Percentiles rank a stretch among this genome's conserved stretches.
Conservation (phyloP, 371 early-diverging fungal species). For the Saksenaea oblongispora region DNA sequence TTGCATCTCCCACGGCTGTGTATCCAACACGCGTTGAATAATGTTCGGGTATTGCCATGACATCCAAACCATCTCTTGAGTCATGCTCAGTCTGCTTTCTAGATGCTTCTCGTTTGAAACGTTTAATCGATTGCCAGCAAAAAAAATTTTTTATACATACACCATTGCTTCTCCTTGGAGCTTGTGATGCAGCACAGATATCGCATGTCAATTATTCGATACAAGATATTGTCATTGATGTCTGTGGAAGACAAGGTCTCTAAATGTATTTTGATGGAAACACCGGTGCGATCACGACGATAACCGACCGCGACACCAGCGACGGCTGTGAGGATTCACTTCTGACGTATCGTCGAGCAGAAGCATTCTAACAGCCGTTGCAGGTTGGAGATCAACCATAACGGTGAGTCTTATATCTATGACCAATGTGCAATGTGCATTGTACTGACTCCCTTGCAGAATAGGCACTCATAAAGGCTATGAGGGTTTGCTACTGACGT, state of each 20-base stretch:
- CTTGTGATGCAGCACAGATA: background rate
- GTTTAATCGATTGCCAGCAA: too few species aligned
- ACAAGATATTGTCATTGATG: background rate
- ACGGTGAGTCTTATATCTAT: background rate
- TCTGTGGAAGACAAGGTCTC: background rate
- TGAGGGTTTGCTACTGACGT: background rate
- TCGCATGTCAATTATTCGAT: background rate
- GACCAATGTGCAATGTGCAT: background rate
- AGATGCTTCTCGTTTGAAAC: too few species aligned
- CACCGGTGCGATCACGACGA: background rate
- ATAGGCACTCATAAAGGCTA: background rate
- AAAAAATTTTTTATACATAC: background rate
- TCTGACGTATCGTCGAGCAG: background rate
- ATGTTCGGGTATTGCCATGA: too few species aligned
- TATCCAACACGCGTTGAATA: too few species aligned
- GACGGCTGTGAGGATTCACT: background rate
- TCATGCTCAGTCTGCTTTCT: too few species aligned
- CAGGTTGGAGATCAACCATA: background rate
- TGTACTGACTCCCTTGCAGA: background rate
- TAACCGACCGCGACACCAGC: background rate
- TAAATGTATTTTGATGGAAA: background rate
- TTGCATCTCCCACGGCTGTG: too few species aligned
- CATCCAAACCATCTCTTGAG: too few species aligned
- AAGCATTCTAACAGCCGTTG: background rate
- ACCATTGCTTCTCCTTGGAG: background rate